A percentile compares a stretch with the other conserved stretches of the same genome.
These are phyloP conservation scores for Trichoderma orchidacearum DNA, from an alignment of 495 filamentous ascomycete genomes.

Conservation along the genomic window DNA sequence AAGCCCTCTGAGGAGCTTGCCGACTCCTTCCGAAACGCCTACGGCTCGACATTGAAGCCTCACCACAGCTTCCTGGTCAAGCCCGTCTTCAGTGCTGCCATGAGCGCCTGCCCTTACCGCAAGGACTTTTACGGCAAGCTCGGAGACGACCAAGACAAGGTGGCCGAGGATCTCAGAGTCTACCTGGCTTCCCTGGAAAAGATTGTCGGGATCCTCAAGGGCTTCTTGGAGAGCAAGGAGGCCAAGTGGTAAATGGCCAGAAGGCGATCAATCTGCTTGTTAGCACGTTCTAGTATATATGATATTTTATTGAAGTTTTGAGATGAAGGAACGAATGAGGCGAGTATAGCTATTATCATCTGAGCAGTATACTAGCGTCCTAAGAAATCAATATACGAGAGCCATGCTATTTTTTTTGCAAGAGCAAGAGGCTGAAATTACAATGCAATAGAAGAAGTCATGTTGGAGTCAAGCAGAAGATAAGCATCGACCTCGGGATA, in stretches of 20 bases:
- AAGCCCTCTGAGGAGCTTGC: constrained; percentile 60
- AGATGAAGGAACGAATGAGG: not conserved
- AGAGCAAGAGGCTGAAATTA: too few species aligned
- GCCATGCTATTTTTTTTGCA: too few species aligned
- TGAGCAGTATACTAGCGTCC: not conserved
- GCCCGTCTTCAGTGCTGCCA: constrained; percentile 80
- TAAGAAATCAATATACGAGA: not conserved
- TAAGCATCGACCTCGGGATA: too few species aligned
- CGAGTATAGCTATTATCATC: not conserved
- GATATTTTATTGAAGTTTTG: too few species aligned
- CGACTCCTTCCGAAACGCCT: constrained; percentile 74
- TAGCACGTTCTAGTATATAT: not conserved
- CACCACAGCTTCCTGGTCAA: constrained; percentile 81
- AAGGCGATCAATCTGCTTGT: not conserved
- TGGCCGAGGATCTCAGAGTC: constrained; percentile 42
- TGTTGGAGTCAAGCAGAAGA: too few species aligned
- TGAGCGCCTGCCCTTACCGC: constrained; percentile 83
- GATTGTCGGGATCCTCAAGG: constrained; percentile 60
- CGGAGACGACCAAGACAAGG: constrained; percentile 48
- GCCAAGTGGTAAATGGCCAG: constrained; percentile 47
- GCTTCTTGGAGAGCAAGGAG: constrained; percentile 53
- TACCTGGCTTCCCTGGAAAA: constrained; percentile 68
- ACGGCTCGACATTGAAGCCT: constrained; percentile 72
- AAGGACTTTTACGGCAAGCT: constrained; percentile 84
- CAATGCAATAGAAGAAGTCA: too few species aligned